phyloP scores from a whole-genome alignment of 2,329 filamentous ascomycete genomes.

The Camptophora hylomeconis region DNA sequence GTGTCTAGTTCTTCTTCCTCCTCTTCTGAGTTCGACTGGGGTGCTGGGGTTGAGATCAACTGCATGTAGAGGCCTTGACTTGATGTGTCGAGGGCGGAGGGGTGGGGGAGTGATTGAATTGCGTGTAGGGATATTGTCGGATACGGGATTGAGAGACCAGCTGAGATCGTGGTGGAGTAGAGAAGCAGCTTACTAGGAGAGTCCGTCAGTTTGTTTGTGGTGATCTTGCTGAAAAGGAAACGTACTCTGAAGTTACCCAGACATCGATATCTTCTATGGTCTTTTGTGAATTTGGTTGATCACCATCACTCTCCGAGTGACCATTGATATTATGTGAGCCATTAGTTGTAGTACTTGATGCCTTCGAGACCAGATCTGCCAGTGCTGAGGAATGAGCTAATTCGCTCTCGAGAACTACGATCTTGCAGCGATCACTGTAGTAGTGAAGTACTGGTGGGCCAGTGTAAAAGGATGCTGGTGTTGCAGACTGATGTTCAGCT shows the following conservation, averaged over 20 bases:
- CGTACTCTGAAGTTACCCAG: constrained; percentile 38
- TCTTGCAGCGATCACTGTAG: constrained; percentile 31
- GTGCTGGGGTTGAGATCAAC: constrained; percentile 20
- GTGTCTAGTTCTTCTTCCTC: constrained; percentile 28
- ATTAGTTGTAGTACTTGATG: constrained; percentile 7
- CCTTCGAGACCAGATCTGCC: constrained; percentile 10
- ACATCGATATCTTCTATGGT: constrained; percentile 28
- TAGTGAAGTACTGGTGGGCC: constrained; percentile 35
- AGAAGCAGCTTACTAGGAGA: constrained; percentile 29
- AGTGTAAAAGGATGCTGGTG: constrained; percentile 34
- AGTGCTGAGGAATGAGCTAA: constrained; percentile 24
- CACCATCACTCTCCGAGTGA: constrained; percentile 5
- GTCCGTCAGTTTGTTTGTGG: no score
- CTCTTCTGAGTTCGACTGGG: constrained; percentile 7
- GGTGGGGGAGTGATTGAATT: constrained; percentile 30
- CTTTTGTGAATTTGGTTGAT: constrained; percentile 12
- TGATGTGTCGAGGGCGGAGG: constrained; percentile 17
- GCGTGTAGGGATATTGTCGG: constrained; percentile 36
- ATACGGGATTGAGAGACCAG: constrained; percentile 34
- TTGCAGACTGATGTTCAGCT: constrained; percentile 33
- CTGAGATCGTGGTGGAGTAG: constrained; percentile 22
- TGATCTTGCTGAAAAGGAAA: no score
- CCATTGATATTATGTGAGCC: constrained; percentile 14
- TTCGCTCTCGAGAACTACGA: constrained; percentile 30
- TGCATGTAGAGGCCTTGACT: constrained; percentile 37